Conservation (phyloP, 352 stramenopile genomes). For the Elongisporangium prolatum region DNA sequence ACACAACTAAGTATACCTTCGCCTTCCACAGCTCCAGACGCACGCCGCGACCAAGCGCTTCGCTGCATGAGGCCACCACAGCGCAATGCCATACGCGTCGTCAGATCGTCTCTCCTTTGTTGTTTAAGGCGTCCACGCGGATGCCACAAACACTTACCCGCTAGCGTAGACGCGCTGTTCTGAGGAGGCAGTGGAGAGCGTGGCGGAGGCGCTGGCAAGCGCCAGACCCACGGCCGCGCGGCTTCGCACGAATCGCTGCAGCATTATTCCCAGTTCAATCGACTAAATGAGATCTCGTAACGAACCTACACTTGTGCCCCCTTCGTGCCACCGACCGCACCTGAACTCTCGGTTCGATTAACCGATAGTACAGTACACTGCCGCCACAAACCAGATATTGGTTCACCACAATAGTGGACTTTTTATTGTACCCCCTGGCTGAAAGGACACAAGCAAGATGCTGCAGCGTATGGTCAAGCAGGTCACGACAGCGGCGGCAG, state of each 20-base stretch:
- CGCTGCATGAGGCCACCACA: conserved; percentile 25
- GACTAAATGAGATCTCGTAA: no score
- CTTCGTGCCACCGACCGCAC: neutral
- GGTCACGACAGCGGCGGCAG: no score
- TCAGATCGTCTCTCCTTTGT: neutral
- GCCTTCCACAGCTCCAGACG: conserved; percentile 85
- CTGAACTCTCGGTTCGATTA: conserved; percentile 2
- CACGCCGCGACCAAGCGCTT: conserved; percentile 72
- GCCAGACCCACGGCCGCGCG: conserved; percentile 24
- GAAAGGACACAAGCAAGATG: conserved; percentile 20
- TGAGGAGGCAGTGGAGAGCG: conserved; percentile 22
- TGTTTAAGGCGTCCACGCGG: no score
- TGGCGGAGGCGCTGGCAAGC: conserved; percentile 28
- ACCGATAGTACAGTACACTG: neutral
- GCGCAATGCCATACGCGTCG: neutral
- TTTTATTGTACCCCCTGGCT: neutral
- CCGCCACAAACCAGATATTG: neutral
- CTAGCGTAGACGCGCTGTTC: conserved; percentile 70
- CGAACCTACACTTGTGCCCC: no score
- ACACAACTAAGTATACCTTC: no score
- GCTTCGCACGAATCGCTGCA: conserved; percentile 27
- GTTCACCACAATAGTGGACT: neutral
- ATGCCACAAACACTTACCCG: conserved; percentile 25
- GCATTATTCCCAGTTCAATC: conserved; percentile 21
- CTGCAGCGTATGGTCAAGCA: conserved; percentile 23